phyloP scores from a whole-genome alignment of 2,329 filamentous ascomycete species.

The Amauroascus niger region DNA sequence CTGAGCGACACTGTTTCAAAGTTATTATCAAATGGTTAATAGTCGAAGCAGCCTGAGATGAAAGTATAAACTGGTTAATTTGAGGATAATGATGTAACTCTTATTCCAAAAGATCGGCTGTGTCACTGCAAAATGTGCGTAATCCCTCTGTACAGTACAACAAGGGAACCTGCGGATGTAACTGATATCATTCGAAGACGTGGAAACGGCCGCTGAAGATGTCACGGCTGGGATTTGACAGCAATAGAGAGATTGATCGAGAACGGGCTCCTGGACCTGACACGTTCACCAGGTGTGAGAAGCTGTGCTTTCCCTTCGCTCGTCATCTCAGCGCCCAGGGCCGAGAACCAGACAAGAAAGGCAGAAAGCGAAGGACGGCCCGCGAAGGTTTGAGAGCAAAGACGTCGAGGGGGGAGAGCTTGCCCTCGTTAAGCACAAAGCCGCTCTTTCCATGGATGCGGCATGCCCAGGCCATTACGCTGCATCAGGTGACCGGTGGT shows the following conservation, averaged over 20 bases:
- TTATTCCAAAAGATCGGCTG: neutral
- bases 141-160: neutral
- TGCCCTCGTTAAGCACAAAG: too few relatives aligned
- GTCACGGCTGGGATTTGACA: neutral
- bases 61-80: neutral
- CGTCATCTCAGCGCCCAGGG: neutral
- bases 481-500: neutral
- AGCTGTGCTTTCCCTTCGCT: neutral
- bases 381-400: neutral
- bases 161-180: slow-evolving; percentile 3
- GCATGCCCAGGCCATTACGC: neutral
- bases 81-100: slow-evolving; percentile 4
- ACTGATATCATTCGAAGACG: neutral
- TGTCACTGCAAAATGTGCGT: slow-evolving; percentile 4
- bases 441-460: neutral
- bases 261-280: neutral
- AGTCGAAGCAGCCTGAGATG: neutral
- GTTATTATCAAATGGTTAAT: neutral
- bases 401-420: too few relatives aligned
- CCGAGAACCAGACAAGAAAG: neutral
- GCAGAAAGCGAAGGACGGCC: neutral
- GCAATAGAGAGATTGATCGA: neutral
- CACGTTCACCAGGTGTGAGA: neutral
- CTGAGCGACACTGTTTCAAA: neutral
- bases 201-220: neutral